These are phyloP conservation scores for Pleodorina starrii DNA, from an alignment of 139 green algal species.

Conservation along the genomic window DNA sequence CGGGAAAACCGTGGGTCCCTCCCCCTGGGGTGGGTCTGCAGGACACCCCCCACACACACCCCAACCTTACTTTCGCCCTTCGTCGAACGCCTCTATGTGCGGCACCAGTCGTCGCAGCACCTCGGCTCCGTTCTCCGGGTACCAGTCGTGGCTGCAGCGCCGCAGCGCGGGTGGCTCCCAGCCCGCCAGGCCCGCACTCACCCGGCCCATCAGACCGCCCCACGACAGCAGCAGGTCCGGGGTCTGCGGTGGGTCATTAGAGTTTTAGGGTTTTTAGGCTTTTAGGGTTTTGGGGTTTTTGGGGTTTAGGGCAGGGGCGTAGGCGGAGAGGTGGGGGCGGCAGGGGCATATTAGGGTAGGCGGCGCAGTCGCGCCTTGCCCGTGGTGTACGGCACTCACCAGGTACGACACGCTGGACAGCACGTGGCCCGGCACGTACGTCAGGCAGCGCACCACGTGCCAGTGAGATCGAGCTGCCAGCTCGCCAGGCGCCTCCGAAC, in stretches of 20 bases:
- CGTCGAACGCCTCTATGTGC: background rate
- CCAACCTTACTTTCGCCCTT: background rate
- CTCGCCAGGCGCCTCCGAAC: background rate
- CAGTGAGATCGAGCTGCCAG: background rate
- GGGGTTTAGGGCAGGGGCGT: no score
- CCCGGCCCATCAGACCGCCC: background rate
- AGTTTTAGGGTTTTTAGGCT: no score
- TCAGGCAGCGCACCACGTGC: constrained; percentile 35
- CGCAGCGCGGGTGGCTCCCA: constrained; percentile 25
- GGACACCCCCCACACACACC: background rate
- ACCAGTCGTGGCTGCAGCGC: constrained; percentile 24
- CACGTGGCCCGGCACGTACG: constrained; percentile 15
- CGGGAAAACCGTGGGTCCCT: no score
- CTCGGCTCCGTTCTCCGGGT: background rate
- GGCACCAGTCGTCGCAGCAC: constrained; percentile 41
- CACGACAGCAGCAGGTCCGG: background rate
- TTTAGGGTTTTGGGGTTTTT: no score
- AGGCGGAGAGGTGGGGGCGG: no score
- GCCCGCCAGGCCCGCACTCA: background rate
- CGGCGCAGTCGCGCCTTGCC: no score
- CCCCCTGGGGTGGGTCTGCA: background rate
- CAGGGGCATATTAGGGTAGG: no score
- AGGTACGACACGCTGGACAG: background rate
- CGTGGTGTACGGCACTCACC: no score
- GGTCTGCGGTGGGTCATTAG: constrained; percentile 15